These are phyloP conservation scores for Austroboletus novae-zelandiae DNA, from an alignment of 1,284 basidiomycete genomes.

Conservation along the genomic window DNA sequence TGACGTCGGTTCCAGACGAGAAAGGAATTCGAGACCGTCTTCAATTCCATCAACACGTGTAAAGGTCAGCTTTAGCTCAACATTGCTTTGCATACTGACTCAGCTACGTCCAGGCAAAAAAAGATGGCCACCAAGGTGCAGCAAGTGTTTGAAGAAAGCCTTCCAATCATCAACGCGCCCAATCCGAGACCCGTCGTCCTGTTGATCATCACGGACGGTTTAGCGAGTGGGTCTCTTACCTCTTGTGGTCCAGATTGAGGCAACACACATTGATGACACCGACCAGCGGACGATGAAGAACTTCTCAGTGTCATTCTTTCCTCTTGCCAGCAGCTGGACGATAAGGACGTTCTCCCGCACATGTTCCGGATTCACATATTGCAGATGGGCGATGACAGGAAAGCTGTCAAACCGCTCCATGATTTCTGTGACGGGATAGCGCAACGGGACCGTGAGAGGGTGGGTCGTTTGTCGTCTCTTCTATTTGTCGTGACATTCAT, in stretches of 20 bases:
- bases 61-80: constrained; percentile 13
- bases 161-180: constrained; percentile 4
- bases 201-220: constrained; percentile 25
- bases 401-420: constrained; percentile 21
- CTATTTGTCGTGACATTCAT: background rate
- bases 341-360: constrained; percentile 7
- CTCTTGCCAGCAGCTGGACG: constrained; percentile 12
- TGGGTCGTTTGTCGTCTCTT: background rate
- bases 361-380: constrained; percentile 27
- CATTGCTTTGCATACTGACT: constrained; percentile 1
- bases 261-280: no score
- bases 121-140: constrained; percentile 16
- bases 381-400: constrained; percentile 28
- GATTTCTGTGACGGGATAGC: constrained; percentile 23
- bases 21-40: constrained; percentile 20
- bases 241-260: no score
- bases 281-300: constrained; percentile 16
- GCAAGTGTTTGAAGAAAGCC: constrained; percentile 20
- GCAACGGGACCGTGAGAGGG: constrained; percentile 18
- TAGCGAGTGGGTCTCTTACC: constrained; percentile 20
- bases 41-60: constrained; percentile 21
- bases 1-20: constrained; percentile 11
- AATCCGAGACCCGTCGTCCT: constrained; percentile 13
- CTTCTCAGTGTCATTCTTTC: constrained; percentile 13
- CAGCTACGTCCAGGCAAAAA: constrained; percentile 22